These are phyloP conservation scores for Tritrichomonas foetus DNA, from an alignment of 208 protist genomes.

Conservation along the genomic window DNA sequence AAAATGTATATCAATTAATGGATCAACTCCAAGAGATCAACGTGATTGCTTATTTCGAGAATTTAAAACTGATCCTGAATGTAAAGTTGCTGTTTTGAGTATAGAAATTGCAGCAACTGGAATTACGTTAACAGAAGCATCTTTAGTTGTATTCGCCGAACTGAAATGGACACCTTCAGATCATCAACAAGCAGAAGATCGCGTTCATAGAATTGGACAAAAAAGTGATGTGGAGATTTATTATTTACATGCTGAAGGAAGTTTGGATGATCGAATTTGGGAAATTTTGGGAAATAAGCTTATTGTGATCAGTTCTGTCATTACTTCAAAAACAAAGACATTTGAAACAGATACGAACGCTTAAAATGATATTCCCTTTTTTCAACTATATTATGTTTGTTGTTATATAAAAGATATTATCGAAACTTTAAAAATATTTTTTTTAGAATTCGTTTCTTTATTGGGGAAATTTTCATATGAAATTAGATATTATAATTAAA, in stretches of 20 bases:
- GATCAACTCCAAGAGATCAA: background rate
- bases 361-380: no score
- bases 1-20: background rate
- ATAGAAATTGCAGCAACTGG: slow-evolving; percentile 35
- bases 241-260: background rate
- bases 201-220: slow-evolving; percentile 40
- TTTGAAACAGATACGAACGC: background rate
- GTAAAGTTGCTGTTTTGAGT: slow-evolving; percentile 43
- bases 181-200: slow-evolving; percentile 58
- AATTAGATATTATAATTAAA: no score
- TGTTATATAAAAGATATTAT: no score
- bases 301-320: background rate
- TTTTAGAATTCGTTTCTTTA: no score
- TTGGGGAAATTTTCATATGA: no score
- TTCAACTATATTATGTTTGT: no score
- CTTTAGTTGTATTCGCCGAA: slow-evolving; percentile 60
- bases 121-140: slow-evolving; percentile 56
- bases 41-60: background rate
- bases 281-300: slow-evolving; percentile 2
- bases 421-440: no score
- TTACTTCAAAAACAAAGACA: slow-evolving; percentile 16
- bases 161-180: slow-evolving; percentile 57
- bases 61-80: background rate
- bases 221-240: background rate
- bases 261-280: slow-evolving; percentile 33